These are phyloP conservation scores for Ogataea degrootiae DNA, from an alignment of 805 yeast genomes.

Conservation along the genomic window DNA sequence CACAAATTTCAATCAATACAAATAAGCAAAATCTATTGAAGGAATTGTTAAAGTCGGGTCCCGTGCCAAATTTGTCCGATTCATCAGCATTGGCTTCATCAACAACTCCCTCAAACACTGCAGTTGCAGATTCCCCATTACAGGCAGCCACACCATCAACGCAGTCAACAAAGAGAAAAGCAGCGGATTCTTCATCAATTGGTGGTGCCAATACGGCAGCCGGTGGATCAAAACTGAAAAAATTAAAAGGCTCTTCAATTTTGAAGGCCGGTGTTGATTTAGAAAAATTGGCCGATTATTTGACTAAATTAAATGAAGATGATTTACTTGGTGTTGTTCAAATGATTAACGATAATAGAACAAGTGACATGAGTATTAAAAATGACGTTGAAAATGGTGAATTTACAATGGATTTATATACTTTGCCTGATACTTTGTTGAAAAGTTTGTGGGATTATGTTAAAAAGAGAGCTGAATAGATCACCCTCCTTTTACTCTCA, in stretches of 20 bases:
- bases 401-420: slow-evolving; percentile 91
- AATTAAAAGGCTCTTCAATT: slow-evolving; percentile 46
- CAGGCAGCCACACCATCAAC: slow-evolving; percentile 23
- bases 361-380: slow-evolving; percentile 91
- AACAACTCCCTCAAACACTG: not conserved
- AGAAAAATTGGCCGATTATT: slow-evolving; percentile 84
- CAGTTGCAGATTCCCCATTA: slow-evolving; percentile 9
- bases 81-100: not conserved
- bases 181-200: slow-evolving; percentile 5
- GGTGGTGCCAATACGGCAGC: slow-evolving; percentile 8
- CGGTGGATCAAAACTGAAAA: slow-evolving; percentile 33
- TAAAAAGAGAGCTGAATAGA: slow-evolving; percentile 51
- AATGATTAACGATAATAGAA: slow-evolving; percentile 94
- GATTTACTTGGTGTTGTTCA: slow-evolving; percentile 93
- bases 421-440: slow-evolving; percentile 85
- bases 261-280: slow-evolving; percentile 77
- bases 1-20: slow-evolving; percentile 69
- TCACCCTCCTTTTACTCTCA: not conserved
- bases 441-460: slow-evolving; percentile 95
- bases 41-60: slow-evolving; percentile 75
- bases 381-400: slow-evolving; percentile 97
- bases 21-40: slow-evolving; percentile 68
- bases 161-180: slow-evolving; percentile 3
- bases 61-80: slow-evolving; percentile 48
- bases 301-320: slow-evolving; percentile 85